These are phyloP conservation scores for Coniochaeta sp. DNA, from an alignment of 2,329 filamentous ascomycete genomes.

Conservation along the genomic window DNA sequence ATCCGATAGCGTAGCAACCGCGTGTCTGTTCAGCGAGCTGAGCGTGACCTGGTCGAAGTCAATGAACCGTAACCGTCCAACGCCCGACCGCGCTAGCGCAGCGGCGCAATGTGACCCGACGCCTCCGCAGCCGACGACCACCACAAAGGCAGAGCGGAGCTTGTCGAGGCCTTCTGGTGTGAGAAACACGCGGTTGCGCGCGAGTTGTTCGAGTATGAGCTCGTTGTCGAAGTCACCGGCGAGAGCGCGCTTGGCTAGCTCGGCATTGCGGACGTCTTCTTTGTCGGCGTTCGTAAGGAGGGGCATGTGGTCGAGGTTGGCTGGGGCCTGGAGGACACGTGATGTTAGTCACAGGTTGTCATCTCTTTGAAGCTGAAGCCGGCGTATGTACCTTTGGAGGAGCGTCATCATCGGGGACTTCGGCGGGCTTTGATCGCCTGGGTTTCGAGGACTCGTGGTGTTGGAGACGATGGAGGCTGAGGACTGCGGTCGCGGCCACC, in stretches of 20 bases:
- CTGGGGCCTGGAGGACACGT: constrained; percentile 47
- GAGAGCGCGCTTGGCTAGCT: constrained; percentile 52
- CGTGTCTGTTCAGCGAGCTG: constrained; percentile 91
- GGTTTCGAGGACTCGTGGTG: constrained; percentile 47
- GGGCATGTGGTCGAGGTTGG: constrained; percentile 31
- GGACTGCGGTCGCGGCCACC: constrained; percentile 51
- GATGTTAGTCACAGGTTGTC: not conserved
- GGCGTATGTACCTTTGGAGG: not conserved
- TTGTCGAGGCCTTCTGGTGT: constrained; percentile 72
- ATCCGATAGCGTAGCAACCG: constrained; percentile 87
- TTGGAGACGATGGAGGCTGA: constrained; percentile 56
- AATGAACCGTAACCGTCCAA: constrained; percentile 78
- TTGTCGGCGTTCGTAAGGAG: constrained; percentile 42
- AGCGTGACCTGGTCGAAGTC: constrained; percentile 98
- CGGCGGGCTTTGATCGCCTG: constrained; percentile 46
- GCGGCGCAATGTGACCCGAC: constrained; percentile 90
- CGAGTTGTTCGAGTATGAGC: constrained; percentile 88
- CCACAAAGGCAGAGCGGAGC: constrained; percentile 73
- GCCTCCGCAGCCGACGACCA: constrained; percentile 89
- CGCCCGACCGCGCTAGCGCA: constrained; percentile 80
- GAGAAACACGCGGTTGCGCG: constrained; percentile 87
- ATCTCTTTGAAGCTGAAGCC: too few species aligned
- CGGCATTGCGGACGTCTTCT: constrained; percentile 54
- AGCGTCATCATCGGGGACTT: constrained; percentile 17
- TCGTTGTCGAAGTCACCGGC: constrained; percentile 64